These are phyloP conservation scores for Spongiforma sp. DNA, from an alignment of 1,284 basidiomycete genomes.

Conservation along the genomic window DNA sequence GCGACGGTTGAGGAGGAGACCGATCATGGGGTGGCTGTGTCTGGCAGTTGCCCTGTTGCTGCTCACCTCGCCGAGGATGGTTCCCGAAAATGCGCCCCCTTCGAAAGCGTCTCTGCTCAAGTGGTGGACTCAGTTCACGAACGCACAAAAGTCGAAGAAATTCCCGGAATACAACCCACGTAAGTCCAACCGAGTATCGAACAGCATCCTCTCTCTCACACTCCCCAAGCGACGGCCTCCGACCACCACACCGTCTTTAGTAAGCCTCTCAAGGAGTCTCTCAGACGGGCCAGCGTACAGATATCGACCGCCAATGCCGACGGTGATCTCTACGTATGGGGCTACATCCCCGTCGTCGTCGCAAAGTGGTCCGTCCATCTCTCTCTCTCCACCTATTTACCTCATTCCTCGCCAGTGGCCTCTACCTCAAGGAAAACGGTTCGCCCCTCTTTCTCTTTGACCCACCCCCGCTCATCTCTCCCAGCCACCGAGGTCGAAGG, in stretches of 20 bases:
- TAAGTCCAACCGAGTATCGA: no score
- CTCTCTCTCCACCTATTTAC: conserved; percentile 2
- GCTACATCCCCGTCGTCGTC: conserved; percentile 95
- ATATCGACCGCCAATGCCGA: conserved; percentile 91
- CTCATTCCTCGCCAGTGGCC: conserved; percentile 56
- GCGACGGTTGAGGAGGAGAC: no score
- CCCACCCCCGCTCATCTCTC: conserved; percentile 8
- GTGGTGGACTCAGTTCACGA: conserved; percentile 84
- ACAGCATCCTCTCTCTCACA: conserved; percentile 12
- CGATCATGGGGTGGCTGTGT: conserved; percentile 22
- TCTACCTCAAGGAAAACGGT: conserved; percentile 93
- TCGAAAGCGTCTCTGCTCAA: conserved; percentile 73
- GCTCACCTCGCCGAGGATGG: conserved; percentile 21
- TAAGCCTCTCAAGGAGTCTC: conserved; percentile 81
- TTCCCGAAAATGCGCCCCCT: conserved; percentile 45
- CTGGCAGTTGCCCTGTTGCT: neutral
- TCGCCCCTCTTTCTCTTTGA: conserved; percentile 21
- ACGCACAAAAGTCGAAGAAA: conserved; percentile 61
- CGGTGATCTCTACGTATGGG: conserved; percentile 88
- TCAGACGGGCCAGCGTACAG: conserved; percentile 90
- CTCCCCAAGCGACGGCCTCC: conserved; percentile 24
- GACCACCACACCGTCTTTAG: conserved; percentile 78
- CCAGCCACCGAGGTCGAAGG: conserved; percentile 94
- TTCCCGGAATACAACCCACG: conserved; percentile 49
- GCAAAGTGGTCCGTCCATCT: conserved; percentile 85